A percentile compares a stretch with the other conserved stretches of the same genome.
Evolutionary conservation across 148 eudicot genomes (phyloP).

Genomic region (Cornus controversa): DNA sequence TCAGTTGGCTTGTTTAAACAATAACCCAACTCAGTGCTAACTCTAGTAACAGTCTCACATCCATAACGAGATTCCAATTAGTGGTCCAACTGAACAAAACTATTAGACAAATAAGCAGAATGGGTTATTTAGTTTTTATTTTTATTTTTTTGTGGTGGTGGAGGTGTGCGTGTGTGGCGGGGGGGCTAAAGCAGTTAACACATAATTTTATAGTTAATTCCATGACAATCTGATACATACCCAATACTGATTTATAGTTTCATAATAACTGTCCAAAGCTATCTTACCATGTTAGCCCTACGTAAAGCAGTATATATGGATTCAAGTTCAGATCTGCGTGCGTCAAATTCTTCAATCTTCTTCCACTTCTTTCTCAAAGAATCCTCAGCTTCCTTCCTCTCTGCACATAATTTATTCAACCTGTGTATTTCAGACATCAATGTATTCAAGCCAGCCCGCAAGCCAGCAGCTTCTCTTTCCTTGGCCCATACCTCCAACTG

Average conservation of each 20-base stretch:
- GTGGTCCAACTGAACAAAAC: not conserved
- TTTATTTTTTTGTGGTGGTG: too few relatives aligned
- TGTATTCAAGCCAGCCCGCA: slow-evolving; percentile 85
- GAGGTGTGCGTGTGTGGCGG: too few relatives aligned
- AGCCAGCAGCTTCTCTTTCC: slow-evolving; percentile 96
- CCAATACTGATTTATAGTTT: not conserved
- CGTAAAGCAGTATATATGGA: slow-evolving; percentile 72
- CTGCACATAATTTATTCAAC: slow-evolving; percentile 80
- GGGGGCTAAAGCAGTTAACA: too few relatives aligned
- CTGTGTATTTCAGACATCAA: slow-evolving; percentile 86
- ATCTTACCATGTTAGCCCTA: slow-evolving; percentile 78
- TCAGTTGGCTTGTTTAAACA: not conserved
- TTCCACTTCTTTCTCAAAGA: slow-evolving; percentile 94
- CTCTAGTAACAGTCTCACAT: not conserved
- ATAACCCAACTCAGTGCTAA: not conserved
- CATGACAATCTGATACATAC: not conserved
- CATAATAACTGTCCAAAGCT: not conserved
- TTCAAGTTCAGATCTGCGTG: slow-evolving; percentile 96
- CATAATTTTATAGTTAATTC: not conserved
- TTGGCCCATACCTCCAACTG: slow-evolving; percentile 96
- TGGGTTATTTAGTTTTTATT: not conserved
- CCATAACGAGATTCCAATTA: not conserved
- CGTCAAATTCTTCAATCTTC: slow-evolving; percentile 96
- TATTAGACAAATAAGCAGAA: not conserved
- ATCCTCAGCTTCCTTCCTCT: slow-evolving; percentile 97